Conservation (phyloP, 441 rosid species). For the Francoa sonchifolia region DNA sequence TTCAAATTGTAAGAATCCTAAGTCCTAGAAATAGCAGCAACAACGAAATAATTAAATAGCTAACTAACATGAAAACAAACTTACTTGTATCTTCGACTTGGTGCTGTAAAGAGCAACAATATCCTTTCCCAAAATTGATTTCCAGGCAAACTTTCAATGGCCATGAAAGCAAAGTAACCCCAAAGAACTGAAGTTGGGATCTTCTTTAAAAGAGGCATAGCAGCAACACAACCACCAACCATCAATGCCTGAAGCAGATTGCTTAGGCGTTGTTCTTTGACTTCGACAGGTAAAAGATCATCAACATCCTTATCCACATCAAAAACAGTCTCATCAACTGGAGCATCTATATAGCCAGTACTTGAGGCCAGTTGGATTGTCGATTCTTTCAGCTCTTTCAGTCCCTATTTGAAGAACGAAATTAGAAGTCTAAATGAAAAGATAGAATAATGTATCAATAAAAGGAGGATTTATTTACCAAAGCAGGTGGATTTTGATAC, state of each 20-base stretch:
- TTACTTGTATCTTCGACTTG: conserved; percentile 69
- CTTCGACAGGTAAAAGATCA: conserved; percentile 65
- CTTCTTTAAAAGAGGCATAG: conserved; percentile 65
- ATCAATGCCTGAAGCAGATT: conserved; percentile 65
- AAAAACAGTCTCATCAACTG: conserved; percentile 54
- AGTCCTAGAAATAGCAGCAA: not conserved
- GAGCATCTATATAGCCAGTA: conserved; percentile 55
- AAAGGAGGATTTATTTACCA: conserved; percentile 27
- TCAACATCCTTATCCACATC: conserved; percentile 63
- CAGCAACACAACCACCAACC: conserved; percentile 64
- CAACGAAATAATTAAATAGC: not conserved
- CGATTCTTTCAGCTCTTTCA: conserved; percentile 67
- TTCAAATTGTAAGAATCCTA: not conserved
- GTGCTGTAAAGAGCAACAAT: conserved; percentile 60
- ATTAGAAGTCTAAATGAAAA: conserved; percentile 8
- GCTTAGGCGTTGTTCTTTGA: conserved; percentile 69
- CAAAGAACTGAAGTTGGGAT: conserved; percentile 73
- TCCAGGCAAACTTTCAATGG: conserved; percentile 73
- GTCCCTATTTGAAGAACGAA: conserved; percentile 33
- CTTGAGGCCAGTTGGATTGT: conserved; percentile 57
- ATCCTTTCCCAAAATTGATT: conserved; percentile 82
- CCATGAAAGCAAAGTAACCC: conserved; percentile 87
- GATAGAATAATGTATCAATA: conserved; percentile 2
- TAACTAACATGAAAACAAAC: conserved; percentile 1
- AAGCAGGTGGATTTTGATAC: conserved; percentile 40